A percentile compares a stretch with the other conserved stretches of the same genome.
Evolutionary conservation across 148 eudicot genomes (phyloP).

Genomic region (Tetragonia tetragonoides): DNA sequence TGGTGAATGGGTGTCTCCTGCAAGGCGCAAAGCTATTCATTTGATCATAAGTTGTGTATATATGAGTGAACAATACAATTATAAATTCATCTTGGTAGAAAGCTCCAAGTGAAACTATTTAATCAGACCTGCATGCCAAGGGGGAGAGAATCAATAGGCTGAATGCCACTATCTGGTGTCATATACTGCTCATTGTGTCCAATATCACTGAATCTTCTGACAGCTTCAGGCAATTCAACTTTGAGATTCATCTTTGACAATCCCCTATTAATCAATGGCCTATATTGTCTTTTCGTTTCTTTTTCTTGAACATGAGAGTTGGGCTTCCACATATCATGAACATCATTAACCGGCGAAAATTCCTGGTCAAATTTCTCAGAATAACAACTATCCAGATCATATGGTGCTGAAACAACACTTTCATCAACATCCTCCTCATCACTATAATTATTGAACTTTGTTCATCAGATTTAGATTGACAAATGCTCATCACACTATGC

Average conservation of each 20-base stretch:
- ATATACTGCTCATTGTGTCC: conserved; percentile 30
- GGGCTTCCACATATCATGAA: conserved; percentile 19
- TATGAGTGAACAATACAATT: background rate
- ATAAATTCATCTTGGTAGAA: background rate
- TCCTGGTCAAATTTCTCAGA: conserved; percentile 61
- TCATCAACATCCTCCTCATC: conserved; percentile 45
- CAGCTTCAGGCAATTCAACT: conserved; percentile 46
- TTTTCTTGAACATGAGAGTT: conserved; percentile 22
- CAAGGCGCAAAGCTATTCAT: conserved; percentile 19
- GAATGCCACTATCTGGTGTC: conserved; percentile 35
- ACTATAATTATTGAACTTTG: conserved; percentile 34
- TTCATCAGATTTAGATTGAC: conserved; percentile 38
- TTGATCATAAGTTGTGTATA: background rate
- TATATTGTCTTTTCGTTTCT: conserved; percentile 13
- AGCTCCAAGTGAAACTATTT: background rate
- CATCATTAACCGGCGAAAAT: conserved; percentile 23
- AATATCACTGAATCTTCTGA: conserved; percentile 38
- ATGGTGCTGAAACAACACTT: conserved; percentile 70
- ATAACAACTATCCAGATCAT: conserved; percentile 39
- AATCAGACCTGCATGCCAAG: conserved; percentile 48
- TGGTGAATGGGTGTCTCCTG: conserved; percentile 57
- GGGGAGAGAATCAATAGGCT: conserved; percentile 25
- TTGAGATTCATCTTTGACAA: conserved; percentile 41
- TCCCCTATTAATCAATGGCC: conserved; percentile 60
- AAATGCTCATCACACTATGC: conserved; percentile 35